Evolutionary conservation across 2,329 filamentous ascomycete species (phyloP).

Genomic region (Cytospora piceae): DNA sequence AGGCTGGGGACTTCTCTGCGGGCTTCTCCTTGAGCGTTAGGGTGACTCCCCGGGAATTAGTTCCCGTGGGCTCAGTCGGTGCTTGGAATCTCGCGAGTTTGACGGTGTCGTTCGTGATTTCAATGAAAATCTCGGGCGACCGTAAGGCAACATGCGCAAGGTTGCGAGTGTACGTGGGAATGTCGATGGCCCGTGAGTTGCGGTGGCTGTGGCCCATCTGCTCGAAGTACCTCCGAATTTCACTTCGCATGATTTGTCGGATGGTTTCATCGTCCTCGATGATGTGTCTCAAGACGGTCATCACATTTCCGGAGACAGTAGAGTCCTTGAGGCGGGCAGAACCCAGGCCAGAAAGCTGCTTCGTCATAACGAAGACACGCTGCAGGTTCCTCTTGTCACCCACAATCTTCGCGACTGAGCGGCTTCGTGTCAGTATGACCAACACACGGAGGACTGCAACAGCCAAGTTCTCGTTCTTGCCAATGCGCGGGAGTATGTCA

Average conservation of each 20-base stretch:
- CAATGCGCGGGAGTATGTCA: constrained; percentile 81
- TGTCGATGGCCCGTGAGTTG: constrained; percentile 65
- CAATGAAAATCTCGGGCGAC: constrained; percentile 82
- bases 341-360: constrained; percentile 81
- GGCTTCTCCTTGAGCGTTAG: constrained; percentile 27
- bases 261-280: constrained; percentile 92
- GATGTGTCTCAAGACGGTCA: constrained; percentile 88
- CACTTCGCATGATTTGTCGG: constrained; percentile 87
- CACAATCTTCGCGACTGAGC: constrained; percentile 73
- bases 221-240: constrained; percentile 81
- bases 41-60: constrained; percentile 23
- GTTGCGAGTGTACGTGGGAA: constrained; percentile 72
- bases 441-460: constrained; percentile 82
- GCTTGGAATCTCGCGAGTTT: constrained; percentile 65
- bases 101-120: constrained; percentile 83
- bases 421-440: constrained; percentile 82
- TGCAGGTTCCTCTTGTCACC: constrained; percentile 89
- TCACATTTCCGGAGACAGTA: constrained; percentile 64
- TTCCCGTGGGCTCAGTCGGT: constrained; percentile 39
- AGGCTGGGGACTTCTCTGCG: constrained; percentile 10
- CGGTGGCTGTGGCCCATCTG: constrained; percentile 48
- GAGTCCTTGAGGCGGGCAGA: constrained; percentile 70
- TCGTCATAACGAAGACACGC: constrained; percentile 91
- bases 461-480: constrained; percentile 84
- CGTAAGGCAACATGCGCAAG: constrained; percentile 81